Evolutionary conservation across 73 alveolate genomes (phyloP).

Genomic region (Urostyla sp.): DNA sequence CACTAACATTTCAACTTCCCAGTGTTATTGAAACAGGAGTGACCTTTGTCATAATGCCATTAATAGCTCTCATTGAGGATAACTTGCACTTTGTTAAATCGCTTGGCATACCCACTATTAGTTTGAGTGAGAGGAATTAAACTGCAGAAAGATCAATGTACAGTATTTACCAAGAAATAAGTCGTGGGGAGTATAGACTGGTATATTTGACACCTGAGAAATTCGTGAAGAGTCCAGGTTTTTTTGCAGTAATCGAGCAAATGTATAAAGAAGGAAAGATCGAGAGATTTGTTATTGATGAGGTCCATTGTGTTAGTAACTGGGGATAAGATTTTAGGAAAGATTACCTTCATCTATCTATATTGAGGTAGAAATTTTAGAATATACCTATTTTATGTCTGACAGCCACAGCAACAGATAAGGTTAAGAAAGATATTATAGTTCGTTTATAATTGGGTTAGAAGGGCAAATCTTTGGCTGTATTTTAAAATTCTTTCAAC

Average conservation of each 20-base stretch:
- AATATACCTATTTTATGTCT: conserved; percentile 96
- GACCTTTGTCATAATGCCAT: conserved; percentile 93
- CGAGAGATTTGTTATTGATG: conserved; percentile 97
- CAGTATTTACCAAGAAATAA: no score
- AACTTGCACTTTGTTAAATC: conserved; percentile 75
- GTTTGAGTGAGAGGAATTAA: conserved; percentile 74
- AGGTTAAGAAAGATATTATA: conserved; percentile 94
- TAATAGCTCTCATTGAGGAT: conserved; percentile 92
- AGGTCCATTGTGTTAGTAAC: conserved; percentile 99
- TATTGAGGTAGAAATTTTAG: conserved; percentile 85
- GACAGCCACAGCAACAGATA: conserved; percentile 99
- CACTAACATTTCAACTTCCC: conserved; percentile 88
- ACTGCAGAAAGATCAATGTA: no score
- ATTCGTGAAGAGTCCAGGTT: conserved; percentile 53
- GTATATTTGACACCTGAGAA: conserved; percentile 82
- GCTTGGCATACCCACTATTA: conserved; percentile 68
- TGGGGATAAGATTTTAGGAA: conserved; percentile 99
- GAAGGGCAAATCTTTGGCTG: conserved; percentile 82
- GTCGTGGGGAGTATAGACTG: no score
- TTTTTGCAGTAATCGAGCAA: conserved; percentile 47
- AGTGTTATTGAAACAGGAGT: conserved; percentile 84
- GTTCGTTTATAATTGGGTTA: no score
- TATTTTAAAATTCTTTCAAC: conserved; percentile 92
- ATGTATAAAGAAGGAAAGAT: conserved; percentile 56
- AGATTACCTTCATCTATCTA: conserved; percentile 90